Conservation (phyloP, 2,329 filamentous ascomycete genomes). For the Ophiosphaerella narmari region DNA sequence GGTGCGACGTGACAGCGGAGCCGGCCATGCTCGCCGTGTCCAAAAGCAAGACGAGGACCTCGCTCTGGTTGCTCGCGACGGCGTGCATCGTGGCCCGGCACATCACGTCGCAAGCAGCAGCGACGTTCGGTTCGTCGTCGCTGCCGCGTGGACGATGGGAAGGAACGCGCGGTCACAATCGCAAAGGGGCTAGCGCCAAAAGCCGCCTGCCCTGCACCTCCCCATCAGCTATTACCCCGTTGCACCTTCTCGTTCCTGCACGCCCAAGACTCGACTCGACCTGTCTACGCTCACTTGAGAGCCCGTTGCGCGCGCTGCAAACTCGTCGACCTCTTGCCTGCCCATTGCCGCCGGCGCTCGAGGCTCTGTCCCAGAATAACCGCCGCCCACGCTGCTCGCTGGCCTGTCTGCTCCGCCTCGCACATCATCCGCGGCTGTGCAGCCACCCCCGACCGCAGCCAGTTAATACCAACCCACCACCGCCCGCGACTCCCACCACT, state of each 20-base stretch:
- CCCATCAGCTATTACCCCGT: conserved; percentile 4
- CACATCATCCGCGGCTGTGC: conserved; percentile 8
- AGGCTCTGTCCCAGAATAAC: neutral
- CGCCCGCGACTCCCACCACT: conserved; percentile 13
- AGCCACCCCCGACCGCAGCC: conserved; percentile 4
- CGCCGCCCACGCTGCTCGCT: conserved; percentile 1
- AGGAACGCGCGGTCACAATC: neutral
- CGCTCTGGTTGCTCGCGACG: too few species aligned
- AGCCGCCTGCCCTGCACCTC: neutral
- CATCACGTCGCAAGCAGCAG: too few species aligned
- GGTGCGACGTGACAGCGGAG: neutral
- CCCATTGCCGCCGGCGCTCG: neutral
- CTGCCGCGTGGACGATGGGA: too few species aligned
- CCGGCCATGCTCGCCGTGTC: too few species aligned
- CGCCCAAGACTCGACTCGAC: neutral
- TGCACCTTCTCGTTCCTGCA: conserved; percentile 1
- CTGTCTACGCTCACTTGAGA: neutral
- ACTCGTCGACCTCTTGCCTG: neutral
- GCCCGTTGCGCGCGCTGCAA: conserved; percentile 4
- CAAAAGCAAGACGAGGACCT: too few species aligned
- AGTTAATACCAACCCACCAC: neutral
- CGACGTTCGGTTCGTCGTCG: too few species aligned
- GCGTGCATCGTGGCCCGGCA: too few species aligned
- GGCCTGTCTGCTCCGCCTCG: conserved; percentile 4
- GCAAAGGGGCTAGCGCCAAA: neutral